These are phyloP conservation scores for Colletotrichum kahawae DNA, from an alignment of 2,329 filamentous ascomycete genomes.

Conservation along the genomic window DNA sequence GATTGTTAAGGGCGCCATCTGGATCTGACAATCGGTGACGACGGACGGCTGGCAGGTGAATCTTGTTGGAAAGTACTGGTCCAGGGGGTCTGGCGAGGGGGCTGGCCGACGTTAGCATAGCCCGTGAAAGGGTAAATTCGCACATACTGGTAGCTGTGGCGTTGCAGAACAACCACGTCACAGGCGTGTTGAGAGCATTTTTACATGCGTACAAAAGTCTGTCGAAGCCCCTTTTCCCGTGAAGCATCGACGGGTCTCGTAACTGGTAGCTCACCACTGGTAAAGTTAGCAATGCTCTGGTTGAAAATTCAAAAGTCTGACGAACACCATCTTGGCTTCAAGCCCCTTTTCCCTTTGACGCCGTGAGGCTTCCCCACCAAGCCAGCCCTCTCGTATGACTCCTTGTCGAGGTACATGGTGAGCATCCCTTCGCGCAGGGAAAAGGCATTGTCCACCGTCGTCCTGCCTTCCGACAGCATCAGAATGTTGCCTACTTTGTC, in stretches of 20 bases:
- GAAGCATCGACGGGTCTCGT: slow-evolving; percentile 75
- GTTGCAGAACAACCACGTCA: slow-evolving; percentile 82
- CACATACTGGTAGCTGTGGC: slow-evolving; percentile 48
- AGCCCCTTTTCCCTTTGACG: slow-evolving; percentile 59
- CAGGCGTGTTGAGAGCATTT: slow-evolving; percentile 71
- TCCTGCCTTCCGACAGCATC: slow-evolving; percentile 82
- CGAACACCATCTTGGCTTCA: slow-evolving; percentile 77
- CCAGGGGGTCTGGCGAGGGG: slow-evolving; percentile 54
- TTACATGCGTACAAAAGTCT: slow-evolving; percentile 78
- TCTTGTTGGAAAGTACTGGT: slow-evolving; percentile 45
- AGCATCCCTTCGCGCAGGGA: slow-evolving; percentile 73
- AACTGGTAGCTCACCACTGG: slow-evolving; percentile 81
- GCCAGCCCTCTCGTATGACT: slow-evolving; percentile 83
- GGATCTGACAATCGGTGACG: slow-evolving; percentile 27
- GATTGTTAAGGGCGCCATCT: slow-evolving; percentile 35
- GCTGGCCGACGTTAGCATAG: slow-evolving; percentile 40
- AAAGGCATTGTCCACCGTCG: slow-evolving; percentile 75
- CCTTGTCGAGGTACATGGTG: slow-evolving; percentile 78
- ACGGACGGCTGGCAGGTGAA: slow-evolving; percentile 43
- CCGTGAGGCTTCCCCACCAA: slow-evolving; percentile 74
- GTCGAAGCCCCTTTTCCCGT: slow-evolving; percentile 84
- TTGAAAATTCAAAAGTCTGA: neutral
- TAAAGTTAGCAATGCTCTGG: slow-evolving; percentile 28
- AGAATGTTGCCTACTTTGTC: slow-evolving; percentile 69
- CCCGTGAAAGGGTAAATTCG: neutral